Evolutionary conservation across 2,329 filamentous ascomycete genomes (phyloP), one percentile per base, ranked within the genome.

Genomic region (Balansia obtecta): DNA sequence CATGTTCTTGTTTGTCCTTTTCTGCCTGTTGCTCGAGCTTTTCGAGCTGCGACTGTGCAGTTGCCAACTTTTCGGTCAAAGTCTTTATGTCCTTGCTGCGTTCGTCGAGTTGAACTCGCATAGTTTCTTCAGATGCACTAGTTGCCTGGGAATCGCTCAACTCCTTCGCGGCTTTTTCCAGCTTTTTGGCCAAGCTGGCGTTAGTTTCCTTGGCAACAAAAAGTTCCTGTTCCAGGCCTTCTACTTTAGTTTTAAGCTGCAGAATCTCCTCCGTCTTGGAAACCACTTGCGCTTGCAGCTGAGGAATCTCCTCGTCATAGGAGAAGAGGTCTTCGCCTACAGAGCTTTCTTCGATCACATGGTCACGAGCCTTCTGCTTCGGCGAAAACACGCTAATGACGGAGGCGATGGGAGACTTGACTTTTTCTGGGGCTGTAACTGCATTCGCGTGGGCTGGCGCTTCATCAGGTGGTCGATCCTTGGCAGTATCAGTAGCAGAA

Each of bases 281-380:
- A 48, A 82, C 75, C 3, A 93, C 65, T 57, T 93, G 85, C 1
- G 78, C 75, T 60, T 94, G 85, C n/a, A 95, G 69, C 49, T 86
- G 80, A 3, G 87, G 86, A 13, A 94, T 74, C 66, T 97, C 91
- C 47, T 85, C 84, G 52, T 97, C 90, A 58, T 89, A 94, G 0
- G 89, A 95, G 68, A 96, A 96, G 67, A 96, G 85, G 46, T 95
- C 87, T 55, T 90, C 86, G 16, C 66, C 69, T 4, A 68, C 44
- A 12, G 53, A 8, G 13, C 34, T 42, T 22, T 44, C 65, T 3
- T 62, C 57, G 33, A 65, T 62, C 8, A 62, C 56, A 18, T 60
- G 58, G 20, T 48, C 45, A 45, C 67, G 57, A 5, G 67, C 55
- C 53, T 71, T 71, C 37, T 73, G 69, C 54, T 66, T 73, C 3